phyloP scores from a whole-genome alignment of 306 rosid species.

The Cucurbita argyrosperma region DNA sequence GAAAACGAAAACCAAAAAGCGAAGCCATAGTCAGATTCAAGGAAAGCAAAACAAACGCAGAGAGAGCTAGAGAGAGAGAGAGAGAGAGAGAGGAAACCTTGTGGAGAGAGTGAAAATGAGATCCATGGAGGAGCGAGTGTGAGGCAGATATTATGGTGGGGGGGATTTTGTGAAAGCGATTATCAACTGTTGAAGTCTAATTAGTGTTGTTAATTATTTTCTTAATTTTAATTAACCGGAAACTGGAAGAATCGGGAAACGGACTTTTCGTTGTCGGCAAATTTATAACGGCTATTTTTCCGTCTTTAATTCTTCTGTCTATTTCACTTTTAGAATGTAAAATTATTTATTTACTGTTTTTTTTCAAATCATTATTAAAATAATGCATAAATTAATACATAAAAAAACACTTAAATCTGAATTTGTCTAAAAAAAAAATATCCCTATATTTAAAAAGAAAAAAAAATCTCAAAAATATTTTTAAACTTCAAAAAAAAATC shows the following conservation, averaged over 20 bases:
- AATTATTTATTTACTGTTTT: neutral
- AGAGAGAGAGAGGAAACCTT: neutral
- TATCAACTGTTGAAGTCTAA: neutral
- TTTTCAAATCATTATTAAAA: too few species aligned
- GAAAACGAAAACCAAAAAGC: neutral
- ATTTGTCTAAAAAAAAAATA: too few species aligned
- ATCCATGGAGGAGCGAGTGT: neutral
- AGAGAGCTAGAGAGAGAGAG: neutral
- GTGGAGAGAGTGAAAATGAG: neutral
- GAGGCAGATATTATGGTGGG: neutral
- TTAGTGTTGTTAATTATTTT: neutral
- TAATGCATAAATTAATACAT: too few species aligned
- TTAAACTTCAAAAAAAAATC: too few species aligned
- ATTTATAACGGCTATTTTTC: conserved; percentile 38
- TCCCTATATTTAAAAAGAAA: too few species aligned
- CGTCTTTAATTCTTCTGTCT: neutral
- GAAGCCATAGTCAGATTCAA: neutral
- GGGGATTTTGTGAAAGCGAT: neutral
- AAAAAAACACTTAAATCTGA: too few species aligned
- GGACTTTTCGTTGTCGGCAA: conserved; percentile 24
- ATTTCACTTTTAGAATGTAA: neutral
- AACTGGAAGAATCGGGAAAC: neutral
- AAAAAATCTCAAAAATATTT: too few species aligned
- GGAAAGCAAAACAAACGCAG: neutral
- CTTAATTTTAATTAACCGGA: neutral